Base-by-base conservation (phyloP, 164 flowering plant genomes). In the Kalanchoe fedtschenkoi region DNA sequence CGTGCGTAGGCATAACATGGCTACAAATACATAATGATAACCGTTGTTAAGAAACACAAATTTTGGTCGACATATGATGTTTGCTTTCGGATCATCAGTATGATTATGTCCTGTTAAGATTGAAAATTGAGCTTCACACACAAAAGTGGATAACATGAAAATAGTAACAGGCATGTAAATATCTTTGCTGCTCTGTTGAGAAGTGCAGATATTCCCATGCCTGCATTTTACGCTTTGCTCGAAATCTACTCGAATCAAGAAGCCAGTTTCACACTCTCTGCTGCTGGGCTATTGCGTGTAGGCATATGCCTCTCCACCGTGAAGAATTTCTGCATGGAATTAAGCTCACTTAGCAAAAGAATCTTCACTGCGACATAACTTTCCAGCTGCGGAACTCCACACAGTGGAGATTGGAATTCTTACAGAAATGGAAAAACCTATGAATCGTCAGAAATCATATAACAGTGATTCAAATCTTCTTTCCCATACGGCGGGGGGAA, bases 1-100 rank as follows among this genome's bases (percentile, higher is more conserved):
- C 26, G 21, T 46, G 53, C 53, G 4, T 46, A 46, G 53, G 53
- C 53, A 46, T 46, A 46, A 46, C 53, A 46, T 46, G 53, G 28
- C 53, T 46, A 46, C 26, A 44, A 44, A 44, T 44, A 44, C 11
- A 44, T 46, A 46, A 46, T 46, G 26, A 46, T 46, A 46, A 19
- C 53, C 19, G 26, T 28, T 9, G 53, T 46, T 46, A 46, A 46
- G 53, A 46, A 19, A 46, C 19, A 46, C 53, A 46, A 17, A 19
- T 19, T 46, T 28, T 21, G 28, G 53, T 46, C 53, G 13, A 19
- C 11, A 46, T 21, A 19, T 46, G 11, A 0, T 46, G 53, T 21
- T 46, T 46, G 21, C 53, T 46, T 46, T 46, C 21, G 4, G 6
- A 19, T 19, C 6, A 17, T 11, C 9, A 11, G 53, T 6, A 17